A percentile compares a stretch with the other conserved stretches of the same genome.
These are phyloP conservation scores for Stagonosporopsis cucurbitacearum DNA, from an alignment of 2,329 filamentous ascomycete genomes.

Conservation along the genomic window DNA sequence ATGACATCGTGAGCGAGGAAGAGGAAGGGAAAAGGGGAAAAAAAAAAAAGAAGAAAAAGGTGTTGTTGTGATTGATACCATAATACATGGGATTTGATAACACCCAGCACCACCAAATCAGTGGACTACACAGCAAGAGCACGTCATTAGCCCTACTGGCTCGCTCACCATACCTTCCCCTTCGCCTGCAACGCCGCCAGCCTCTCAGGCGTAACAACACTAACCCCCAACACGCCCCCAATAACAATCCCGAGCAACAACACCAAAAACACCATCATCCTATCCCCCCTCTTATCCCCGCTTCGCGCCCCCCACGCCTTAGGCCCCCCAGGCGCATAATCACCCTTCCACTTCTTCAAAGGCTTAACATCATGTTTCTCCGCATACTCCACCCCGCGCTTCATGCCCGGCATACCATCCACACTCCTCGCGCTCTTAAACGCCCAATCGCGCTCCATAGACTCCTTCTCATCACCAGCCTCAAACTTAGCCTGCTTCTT, in stretches of 20 bases:
- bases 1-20: too few species aligned
- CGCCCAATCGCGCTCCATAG: conserved; percentile 55
- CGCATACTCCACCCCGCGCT: conserved; percentile 47
- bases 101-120: too few species aligned
- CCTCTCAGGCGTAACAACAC: conserved; percentile 34
- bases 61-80: too few species aligned
- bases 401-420: conserved; percentile 55
- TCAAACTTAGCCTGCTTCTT: conserved; percentile 48
- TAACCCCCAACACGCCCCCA: conserved; percentile 34
- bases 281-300: conserved; percentile 7
- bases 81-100: too few species aligned
- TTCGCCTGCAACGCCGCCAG: conserved; percentile 31
- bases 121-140: too few species aligned
- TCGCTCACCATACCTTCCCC: conserved; percentile 28
- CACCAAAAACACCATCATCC: conserved; percentile 31
- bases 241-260: conserved; percentile 42
- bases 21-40: too few species aligned
- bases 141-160: too few species aligned
- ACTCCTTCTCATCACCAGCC: conserved; percentile 48
- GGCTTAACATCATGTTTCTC: conserved; percentile 48
- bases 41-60: too few species aligned
- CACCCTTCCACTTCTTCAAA: conserved; percentile 54
- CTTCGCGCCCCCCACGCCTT: conserved; percentile 9
- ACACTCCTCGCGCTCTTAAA: conserved; percentile 53
- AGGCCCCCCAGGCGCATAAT: conserved; percentile 33